These are phyloP conservation scores for Grosmannia huntii DNA, from an alignment of 2,329 filamentous ascomycete species.

Conservation along the genomic window DNA sequence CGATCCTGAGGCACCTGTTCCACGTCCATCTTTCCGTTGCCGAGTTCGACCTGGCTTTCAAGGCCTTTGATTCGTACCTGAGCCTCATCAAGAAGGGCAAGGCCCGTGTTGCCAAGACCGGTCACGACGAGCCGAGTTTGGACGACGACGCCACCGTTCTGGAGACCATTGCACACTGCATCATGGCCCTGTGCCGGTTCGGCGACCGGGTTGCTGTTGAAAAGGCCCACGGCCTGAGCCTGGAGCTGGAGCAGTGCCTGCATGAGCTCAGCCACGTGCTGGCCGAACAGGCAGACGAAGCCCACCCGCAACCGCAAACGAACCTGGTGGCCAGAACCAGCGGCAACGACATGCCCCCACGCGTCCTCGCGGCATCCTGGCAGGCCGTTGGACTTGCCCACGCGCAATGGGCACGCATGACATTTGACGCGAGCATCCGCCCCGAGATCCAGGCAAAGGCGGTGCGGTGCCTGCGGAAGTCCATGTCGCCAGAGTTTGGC, in stretches of 20 bases:
- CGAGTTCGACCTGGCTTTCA: conserved; percentile 84
- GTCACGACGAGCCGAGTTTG: conserved; percentile 55
- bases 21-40: conserved; percentile 75
- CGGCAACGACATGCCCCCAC: conserved; percentile 33
- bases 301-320: background rate
- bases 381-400: conserved; percentile 76
- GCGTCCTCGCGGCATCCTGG: conserved; percentile 58
- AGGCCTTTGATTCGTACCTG: conserved; percentile 83
- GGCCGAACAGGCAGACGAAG: conserved; percentile 16
- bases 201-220: conserved; percentile 63
- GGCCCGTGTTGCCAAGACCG: conserved; percentile 67
- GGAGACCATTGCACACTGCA: conserved; percentile 65
- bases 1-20: conserved; percentile 77
- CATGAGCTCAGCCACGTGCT: conserved; percentile 35
- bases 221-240: conserved; percentile 60
- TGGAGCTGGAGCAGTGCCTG: conserved; percentile 63
- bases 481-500: conserved; percentile 53
- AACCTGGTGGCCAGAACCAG: conserved; percentile 12
- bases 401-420: conserved; percentile 76
- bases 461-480: conserved; percentile 60
- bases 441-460: conserved; percentile 66
- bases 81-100: conserved; percentile 79
- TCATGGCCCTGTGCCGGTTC: conserved; percentile 71
- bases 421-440: conserved; percentile 59
- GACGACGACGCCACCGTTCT: conserved; percentile 70